Conservation (phyloP, 345 rosid species). For the sweet orange (Citrus sinensis) region DVS_A1.0 CM039163.1:8733501-8734000, state of each 20-base stretch:
- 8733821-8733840: slow-evolving; percentile 62
- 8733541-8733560: no score
- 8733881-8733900: not conserved
- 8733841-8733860: slow-evolving; percentile 77
- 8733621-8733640: no score
- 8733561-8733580: no score
- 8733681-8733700: no score
- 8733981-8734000: not conserved
- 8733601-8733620: no score
- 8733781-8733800: slow-evolving; percentile 91
- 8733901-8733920: not conserved
- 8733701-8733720: not conserved
- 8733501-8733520: no score
- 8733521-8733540: no score
- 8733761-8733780: not conserved
- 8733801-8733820: slow-evolving; percentile 87
- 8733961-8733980: not conserved
- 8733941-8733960: not conserved
- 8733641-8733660: no score
- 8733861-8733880: not conserved
- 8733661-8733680: no score
- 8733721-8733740: not conserved
- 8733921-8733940: not conserved
- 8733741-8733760: not conserved
- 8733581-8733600: no score